These are phyloP conservation scores for Arachnomyces sp. DNA, from an alignment of 2,329 filamentous ascomycete genomes.

Conservation along the genomic window DNA sequence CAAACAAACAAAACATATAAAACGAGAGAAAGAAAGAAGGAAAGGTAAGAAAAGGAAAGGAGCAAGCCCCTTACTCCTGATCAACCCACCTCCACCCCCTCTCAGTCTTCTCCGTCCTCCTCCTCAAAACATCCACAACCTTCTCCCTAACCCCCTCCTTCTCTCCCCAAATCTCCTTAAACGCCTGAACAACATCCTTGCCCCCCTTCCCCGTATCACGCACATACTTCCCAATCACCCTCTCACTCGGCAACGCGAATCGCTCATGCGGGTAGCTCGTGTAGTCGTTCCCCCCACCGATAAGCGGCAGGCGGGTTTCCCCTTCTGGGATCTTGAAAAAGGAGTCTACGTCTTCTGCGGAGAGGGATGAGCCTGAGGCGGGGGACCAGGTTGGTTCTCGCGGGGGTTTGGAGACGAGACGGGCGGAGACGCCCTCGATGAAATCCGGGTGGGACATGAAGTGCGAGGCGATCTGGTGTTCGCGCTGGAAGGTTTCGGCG, in stretches of 20 bases:
- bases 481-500: slow-evolving; percentile 72
- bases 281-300: slow-evolving; percentile 56
- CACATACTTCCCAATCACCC: slow-evolving; percentile 40
- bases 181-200: slow-evolving; percentile 55
- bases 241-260: slow-evolving; percentile 68
- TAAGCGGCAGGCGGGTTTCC: slow-evolving; percentile 49
- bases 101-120: slow-evolving; percentile 49
- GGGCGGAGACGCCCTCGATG: slow-evolving; percentile 77
- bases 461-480: slow-evolving; percentile 72
- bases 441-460: slow-evolving; percentile 95
- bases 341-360: slow-evolving; percentile 48
- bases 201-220: slow-evolving; percentile 39
- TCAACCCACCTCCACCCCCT: slow-evolving; percentile 16
- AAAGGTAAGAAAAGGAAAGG: not conserved
- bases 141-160: slow-evolving; percentile 65
- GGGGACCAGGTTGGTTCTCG: slow-evolving; percentile 69
- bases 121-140: slow-evolving; percentile 58
- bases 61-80: slow-evolving; percentile 1
- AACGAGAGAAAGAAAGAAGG: not conserved
- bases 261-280: slow-evolving; percentile 61
- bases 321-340: slow-evolving; percentile 58
- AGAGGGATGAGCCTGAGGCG: slow-evolving; percentile 61
- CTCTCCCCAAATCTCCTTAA: slow-evolving; percentile 52
- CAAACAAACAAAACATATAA: not conserved
- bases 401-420: slow-evolving; percentile 64